phyloP scores from a whole-genome alignment of 805 yeast genomes.

The Ascoidea asiatica region DNA sequence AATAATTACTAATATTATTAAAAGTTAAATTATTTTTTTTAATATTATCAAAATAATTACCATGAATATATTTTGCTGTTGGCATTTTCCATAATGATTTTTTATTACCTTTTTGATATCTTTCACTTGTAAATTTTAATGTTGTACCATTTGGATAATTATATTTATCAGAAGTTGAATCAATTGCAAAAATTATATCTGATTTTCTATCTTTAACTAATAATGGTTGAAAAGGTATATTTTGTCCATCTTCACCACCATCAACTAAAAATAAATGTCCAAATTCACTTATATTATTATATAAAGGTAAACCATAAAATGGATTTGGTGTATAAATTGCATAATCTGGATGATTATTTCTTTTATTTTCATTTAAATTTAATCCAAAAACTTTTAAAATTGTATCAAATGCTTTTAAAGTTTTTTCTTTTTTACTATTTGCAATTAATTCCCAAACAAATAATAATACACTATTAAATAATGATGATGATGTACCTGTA shows the following conservation, averaged over 20 bases:
- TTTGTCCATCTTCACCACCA: conserved; percentile 72
- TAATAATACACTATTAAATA: conserved; percentile 41
- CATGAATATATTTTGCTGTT: background rate
- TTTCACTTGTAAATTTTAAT: conserved; percentile 23
- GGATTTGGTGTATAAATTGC: conserved; percentile 55
- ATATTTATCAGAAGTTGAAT: conserved; percentile 35
- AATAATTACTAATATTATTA: too few relatives aligned
- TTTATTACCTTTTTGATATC: conserved; percentile 13
- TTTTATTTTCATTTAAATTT: conserved; percentile 20
- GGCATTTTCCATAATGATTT: conserved; percentile 1
- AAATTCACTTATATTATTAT: conserved; percentile 7
- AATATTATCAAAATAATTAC: background rate
- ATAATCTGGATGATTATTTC: conserved; percentile 35
- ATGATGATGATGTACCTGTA: conserved; percentile 50
- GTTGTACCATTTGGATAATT: conserved; percentile 53
- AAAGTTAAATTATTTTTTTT: background rate
- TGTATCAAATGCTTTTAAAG: conserved; percentile 21
- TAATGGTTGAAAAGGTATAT: conserved; percentile 55
- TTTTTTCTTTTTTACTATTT: conserved; percentile 17
- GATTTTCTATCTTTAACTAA: conserved; percentile 37
- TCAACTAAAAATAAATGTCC: conserved; percentile 38
- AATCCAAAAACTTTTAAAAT: conserved; percentile 32
- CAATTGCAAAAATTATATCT: conserved; percentile 53
- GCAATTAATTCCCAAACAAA: conserved; percentile 29
- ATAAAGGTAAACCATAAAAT: conserved; percentile 23